Evolutionary conservation across 2,329 filamentous ascomycete species (phyloP).

Genomic region (Cladophialophora bantiana): DNA sequence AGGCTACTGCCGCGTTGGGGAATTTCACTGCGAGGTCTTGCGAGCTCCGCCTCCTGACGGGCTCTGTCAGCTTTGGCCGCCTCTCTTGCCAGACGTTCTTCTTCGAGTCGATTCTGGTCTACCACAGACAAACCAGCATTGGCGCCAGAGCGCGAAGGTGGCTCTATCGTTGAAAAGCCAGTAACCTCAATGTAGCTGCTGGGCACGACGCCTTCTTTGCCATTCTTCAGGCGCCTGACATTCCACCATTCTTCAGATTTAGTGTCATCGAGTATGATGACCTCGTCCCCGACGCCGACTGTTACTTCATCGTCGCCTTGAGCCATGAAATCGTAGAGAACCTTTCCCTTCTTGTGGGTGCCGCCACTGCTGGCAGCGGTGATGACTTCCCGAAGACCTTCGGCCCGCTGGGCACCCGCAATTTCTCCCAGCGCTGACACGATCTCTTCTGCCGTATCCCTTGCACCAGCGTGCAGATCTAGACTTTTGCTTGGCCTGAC

Average conservation of each 20-base stretch:
- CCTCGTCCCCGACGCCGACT: slow-evolving; percentile 87
- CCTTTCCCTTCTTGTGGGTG: slow-evolving; percentile 78
- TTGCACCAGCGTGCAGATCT: slow-evolving; percentile 95
- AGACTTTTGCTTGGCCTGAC: slow-evolving; percentile 91
- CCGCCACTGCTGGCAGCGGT: slow-evolving; percentile 72
- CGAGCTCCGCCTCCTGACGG: slow-evolving; percentile 61
- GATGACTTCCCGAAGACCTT: slow-evolving; percentile 81
- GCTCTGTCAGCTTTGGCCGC: slow-evolving; percentile 67
- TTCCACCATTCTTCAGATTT: slow-evolving; percentile 99
- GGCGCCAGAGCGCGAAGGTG: slow-evolving; percentile 60
- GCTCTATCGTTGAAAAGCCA: slow-evolving; percentile 65
- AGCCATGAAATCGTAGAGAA: slow-evolving; percentile 95
- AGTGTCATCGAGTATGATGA: slow-evolving; percentile 84
- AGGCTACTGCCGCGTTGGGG: slow-evolving; percentile 83
- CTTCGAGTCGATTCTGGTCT: slow-evolving; percentile 79
- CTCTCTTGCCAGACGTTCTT: slow-evolving; percentile 82
- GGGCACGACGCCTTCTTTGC: slow-evolving; percentile 93
- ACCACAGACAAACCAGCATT: slow-evolving; percentile 71
- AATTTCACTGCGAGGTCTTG: slow-evolving; percentile 59
- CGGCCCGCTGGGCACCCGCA: slow-evolving; percentile 82
- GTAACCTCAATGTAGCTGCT: slow-evolving; percentile 94
- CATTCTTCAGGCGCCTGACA: slow-evolving; percentile 86
- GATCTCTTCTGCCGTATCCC: slow-evolving; percentile 95
- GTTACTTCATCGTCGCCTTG: slow-evolving; percentile 97
- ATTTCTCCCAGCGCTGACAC: slow-evolving; percentile 86